These are phyloP conservation scores for Fonsecaea monophora DNA, from an alignment of 2,329 filamentous ascomycete genomes.

Conservation along the genomic window DNA sequence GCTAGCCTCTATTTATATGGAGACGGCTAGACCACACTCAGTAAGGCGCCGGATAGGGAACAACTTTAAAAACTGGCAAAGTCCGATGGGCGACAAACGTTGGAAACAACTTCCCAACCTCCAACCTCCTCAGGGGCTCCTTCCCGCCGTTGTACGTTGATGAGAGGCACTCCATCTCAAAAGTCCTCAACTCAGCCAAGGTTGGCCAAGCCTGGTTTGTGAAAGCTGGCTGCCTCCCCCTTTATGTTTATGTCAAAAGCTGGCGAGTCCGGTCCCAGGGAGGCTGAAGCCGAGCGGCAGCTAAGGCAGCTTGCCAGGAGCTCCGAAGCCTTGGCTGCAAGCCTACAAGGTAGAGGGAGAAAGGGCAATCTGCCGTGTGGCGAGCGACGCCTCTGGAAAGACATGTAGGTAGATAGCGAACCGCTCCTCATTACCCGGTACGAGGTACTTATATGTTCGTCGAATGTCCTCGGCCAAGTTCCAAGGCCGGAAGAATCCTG, in stretches of 20 bases:
- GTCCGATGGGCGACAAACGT: not conserved
- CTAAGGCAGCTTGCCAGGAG: not conserved
- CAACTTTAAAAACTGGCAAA: not conserved
- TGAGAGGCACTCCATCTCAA: not conserved
- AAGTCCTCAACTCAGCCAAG: not conserved
- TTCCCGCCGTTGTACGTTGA: too few relatives aligned
- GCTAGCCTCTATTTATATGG: conserved; percentile 10
- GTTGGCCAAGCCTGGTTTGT: not conserved
- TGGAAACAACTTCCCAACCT: not conserved
- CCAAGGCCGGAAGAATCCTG: not conserved
- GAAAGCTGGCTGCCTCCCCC: not conserved
- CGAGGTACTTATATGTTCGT: not conserved
- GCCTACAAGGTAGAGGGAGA: not conserved
- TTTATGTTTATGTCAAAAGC: conserved; percentile 1
- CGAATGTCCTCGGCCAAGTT: not conserved
- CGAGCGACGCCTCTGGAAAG: not conserved
- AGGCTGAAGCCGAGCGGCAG: not conserved
- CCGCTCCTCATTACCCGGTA: not conserved
- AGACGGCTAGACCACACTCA: not conserved
- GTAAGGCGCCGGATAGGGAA: not conserved
- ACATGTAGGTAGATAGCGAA: not conserved
- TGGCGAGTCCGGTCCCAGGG: not conserved
- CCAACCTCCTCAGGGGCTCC: not conserved
- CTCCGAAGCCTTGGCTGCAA: not conserved
- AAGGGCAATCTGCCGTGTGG: not conserved